Evolutionary conservation across 1,284 basidiomycete genomes (phyloP), one percentile per base, ranked within the genome.

Genomic region (Ceratobasidium sp.): DNA sequence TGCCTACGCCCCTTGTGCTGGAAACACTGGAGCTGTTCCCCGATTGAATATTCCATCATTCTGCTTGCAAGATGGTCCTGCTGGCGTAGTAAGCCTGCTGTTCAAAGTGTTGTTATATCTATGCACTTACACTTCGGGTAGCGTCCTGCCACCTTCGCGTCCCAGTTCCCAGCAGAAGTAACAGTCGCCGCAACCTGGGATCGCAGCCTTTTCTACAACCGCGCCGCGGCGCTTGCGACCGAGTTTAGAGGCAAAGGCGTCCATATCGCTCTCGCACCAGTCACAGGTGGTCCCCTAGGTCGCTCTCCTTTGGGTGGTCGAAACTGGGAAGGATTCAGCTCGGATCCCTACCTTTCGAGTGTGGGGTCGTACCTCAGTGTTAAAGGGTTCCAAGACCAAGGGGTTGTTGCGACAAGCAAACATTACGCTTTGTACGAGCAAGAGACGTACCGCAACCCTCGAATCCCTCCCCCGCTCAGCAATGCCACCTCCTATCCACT

Each of bases 241-340:
- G 95, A 97, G 85, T 91, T 93, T 85, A 88, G 89, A 79, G 92
- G 89, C 55, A 96, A 97, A 83, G 96, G 96, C 58, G 92, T 93
- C 77, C 90, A 97, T 82, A 88, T 89, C 69, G 86, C 85, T 39
- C 83, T 89, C 2, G 78, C 60, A 13, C 75, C 66, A 33, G 71
- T 67, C 18, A 56, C 72, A 5, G 61, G 72, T 9, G 72, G 72
- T 13, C 61, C 72, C 0, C 87, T 93, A 85, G 93, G 91, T 28
- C 73, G 77, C 28, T 53, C 78, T 6, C 84, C 86, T 10, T 84
- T 84, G 12, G 86, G 83, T 7, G 88, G 88, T 0, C 82, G 88
- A 3, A 86, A 86, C 80, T 89, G 86, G 86, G 88, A 89, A 80
- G 85, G 84, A 1, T 87, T 85, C 80, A 51, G 79, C 23, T 68